Base-by-base conservation (phyloP, 331 rosid species). In the Arachis monticola region DNA sequence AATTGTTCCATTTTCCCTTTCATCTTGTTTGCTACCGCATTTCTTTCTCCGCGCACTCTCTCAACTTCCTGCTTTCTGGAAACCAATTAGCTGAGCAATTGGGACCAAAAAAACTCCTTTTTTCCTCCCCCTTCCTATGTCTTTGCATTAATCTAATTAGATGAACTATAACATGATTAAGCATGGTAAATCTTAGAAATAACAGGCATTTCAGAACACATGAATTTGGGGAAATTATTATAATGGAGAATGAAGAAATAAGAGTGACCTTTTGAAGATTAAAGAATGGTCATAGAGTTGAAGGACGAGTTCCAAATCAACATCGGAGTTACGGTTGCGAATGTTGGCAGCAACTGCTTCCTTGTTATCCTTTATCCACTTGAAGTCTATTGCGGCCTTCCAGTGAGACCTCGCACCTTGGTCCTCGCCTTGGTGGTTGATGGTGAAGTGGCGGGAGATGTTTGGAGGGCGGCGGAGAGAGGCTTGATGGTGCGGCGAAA, bases 31-130 rank as follows among this genome's bases (percentile, higher is more conserved):
- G 99, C 99, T 32, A 94, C 96, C 2, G 45, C 85, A 84, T 94
- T 92, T 88, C 97, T 87, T 85, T 92, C 97, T 51, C 83, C 93
- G 0, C 99, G 96, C 74, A 94, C 84, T 81, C 93, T 89, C 88
- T 94, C 97, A 66, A 92, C 99, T 85, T 94, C 99, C 99, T 94
- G 99, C 83, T 86, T 75, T 82, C 99, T 92, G 96, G 85, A 38
- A 72, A 83, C 81, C 84, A 79, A 87, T 91, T 91, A 93, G 92
- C 85, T 67, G 76, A 84, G 85, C 78, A 82, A 74, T 82, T 77
- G 84, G 82, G 82, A 72, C 75, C 77, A 69, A 73, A 64, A 17
- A 17, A 78, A 76, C 10, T 51, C 38, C 42, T 31, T 47, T 52
- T 64, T 61, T 17, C 22, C 5, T 53, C 40, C 59, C 7, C 17